Evolutionary conservation across 176 grass and related monocot genomes (phyloP).

Genomic region (Lolium perenne): DNA sequence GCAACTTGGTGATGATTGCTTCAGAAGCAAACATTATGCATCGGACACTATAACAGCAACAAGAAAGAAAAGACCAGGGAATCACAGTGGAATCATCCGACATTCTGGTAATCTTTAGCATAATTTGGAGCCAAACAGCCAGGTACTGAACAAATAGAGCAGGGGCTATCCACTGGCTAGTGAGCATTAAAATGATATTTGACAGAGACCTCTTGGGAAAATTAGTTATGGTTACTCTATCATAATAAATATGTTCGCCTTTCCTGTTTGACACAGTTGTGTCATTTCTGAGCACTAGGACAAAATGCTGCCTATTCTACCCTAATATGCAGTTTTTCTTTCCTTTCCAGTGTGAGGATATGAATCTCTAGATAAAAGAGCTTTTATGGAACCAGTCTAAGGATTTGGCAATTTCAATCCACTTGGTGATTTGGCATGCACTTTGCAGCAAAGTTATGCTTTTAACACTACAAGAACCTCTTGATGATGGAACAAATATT

Average conservation of each 20-base stretch:
- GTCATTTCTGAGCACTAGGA: constrained; percentile 3
- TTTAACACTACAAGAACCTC: constrained; percentile 1
- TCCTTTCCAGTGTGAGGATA: constrained; percentile 13
- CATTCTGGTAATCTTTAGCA: background rate
- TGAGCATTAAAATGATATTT: background rate
- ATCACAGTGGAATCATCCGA: background rate
- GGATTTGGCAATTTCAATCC: background rate
- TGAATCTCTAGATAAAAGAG: background rate
- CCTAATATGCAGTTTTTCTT: background rate
- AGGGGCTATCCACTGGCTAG: background rate
- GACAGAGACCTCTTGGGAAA: background rate
- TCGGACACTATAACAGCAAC: background rate
- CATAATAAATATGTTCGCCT: background rate
- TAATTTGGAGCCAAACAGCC: background rate
- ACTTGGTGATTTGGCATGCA: background rate
- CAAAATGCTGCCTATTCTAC: background rate
- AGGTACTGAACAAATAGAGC: background rate
- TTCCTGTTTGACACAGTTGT: background rate
- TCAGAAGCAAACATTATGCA: background rate
- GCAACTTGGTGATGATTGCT: background rate
- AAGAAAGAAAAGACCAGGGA: background rate
- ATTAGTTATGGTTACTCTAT: background rate
- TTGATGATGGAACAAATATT: constrained; percentile 19
- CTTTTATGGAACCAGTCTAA: background rate
- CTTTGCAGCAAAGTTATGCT: background rate